Base-by-base conservation (phyloP, 148 eudicot genomes). In the Amaranthus hypochondriacus region DNA sequence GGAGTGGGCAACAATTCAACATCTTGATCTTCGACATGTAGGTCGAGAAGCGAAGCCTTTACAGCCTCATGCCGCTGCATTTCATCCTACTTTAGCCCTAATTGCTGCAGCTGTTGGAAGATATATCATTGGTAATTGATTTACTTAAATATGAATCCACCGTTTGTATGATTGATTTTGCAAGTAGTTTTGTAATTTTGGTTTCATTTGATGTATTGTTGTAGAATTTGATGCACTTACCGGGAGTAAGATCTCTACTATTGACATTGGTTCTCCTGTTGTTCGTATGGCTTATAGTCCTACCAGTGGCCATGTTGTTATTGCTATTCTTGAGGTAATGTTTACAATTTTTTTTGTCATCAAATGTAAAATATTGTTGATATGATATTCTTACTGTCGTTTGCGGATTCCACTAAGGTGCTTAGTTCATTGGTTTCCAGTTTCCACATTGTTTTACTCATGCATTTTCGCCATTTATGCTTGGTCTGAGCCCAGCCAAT, bases 1-100 rank as follows among this genome's bases (percentile, higher is more conserved):
- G 98, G 98, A 95, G 97, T 95, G 98, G 97, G 52, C 92, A 48
- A 88, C 98, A 13, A 73, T 95, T 73, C 93, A 90, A 68, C 98
- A 95, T 80, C 80, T 95, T 71, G 98, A 92, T 90, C 98, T 95
- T 75, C 90, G 98, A 48, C 98, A 95, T 75, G 87, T 89, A 2
- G 97, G 96, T 43, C 93, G 96, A 75, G 92, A 89, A 78, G 89
- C 96, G 6, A 95, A 87, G 63, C 86, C 92, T 42, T 81, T 86
- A 46, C 98, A 95, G 82, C 97, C 98, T 57, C 98, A 95, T 81
- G 98, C 97, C 60, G 92, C 90, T 55, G 88, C 96, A 8, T 95
- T 95, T 80, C 98, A 95, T 77, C 98, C 98, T 7, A 79, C 80
- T 76, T 97, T 92, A 77, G 89, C 97, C 10, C 85, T 95, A 43